These are phyloP conservation scores for Lojkania enalia DNA, from an alignment of 2,329 filamentous ascomycete genomes.

Conservation along the genomic window DNA sequence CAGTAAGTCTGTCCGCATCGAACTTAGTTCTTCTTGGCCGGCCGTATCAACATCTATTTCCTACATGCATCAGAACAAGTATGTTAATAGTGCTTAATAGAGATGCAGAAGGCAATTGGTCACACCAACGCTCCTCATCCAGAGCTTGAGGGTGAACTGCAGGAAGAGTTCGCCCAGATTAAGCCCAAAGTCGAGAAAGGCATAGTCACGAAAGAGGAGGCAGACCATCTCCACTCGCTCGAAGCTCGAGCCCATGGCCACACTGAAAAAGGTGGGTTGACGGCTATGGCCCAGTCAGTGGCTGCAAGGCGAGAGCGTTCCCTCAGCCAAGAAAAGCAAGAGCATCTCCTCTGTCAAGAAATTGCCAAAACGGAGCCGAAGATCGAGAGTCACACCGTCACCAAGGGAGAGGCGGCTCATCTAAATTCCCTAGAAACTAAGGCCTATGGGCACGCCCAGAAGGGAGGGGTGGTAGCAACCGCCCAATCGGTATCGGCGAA, in stretches of 20 bases:
- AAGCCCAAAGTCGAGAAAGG: constrained; percentile 37
- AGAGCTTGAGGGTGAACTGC: constrained; percentile 35
- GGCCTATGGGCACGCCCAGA: neutral
- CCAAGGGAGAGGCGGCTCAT: constrained; percentile 1
- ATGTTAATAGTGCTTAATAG: constrained; percentile 12
- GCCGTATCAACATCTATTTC: neutral
- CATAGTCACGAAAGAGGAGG: constrained; percentile 45
- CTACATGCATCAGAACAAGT: neutral
- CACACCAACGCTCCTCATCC: constrained; percentile 30
- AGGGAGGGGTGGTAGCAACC: neutral
- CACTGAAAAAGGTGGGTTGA: constrained; percentile 41
- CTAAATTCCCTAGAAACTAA: neutral
- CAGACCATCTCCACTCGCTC: constrained; percentile 47
- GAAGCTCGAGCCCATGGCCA: constrained; percentile 44
- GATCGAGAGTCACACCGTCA: constrained; percentile 15
- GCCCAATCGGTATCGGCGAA: neutral
- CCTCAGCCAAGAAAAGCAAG: neutral
- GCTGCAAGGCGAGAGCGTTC: constrained; percentile 36
- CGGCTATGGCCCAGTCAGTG: constrained; percentile 46
- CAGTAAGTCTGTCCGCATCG: constrained; percentile 25
- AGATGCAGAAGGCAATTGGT: constrained; percentile 36
- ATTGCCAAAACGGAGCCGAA: constrained; percentile 6
- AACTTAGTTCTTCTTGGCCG: neutral
- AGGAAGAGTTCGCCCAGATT: constrained; percentile 35
- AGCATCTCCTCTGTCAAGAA: neutral